Conservation (phyloP, 2,329 filamentous ascomycete species). For the Cryphonectria japonica region DNA sequence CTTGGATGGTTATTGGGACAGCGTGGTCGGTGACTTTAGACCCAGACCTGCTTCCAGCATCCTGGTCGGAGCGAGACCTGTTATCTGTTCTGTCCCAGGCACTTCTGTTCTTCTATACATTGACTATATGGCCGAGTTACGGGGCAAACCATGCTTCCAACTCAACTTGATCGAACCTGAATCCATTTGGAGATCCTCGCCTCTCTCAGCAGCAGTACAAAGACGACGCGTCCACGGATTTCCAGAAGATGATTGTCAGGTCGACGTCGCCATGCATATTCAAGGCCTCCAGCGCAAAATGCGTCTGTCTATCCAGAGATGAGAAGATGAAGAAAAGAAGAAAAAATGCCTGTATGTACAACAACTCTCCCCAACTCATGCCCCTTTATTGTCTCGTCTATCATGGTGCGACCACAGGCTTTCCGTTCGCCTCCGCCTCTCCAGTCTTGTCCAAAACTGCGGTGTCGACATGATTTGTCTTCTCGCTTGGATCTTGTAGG, state of each 20-base stretch:
- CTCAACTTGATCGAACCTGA: too few species aligned
- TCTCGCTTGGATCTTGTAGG: constrained; percentile 28
- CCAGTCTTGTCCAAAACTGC: constrained; percentile 33
- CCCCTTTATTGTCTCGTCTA: background rate
- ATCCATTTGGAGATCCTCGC: background rate
- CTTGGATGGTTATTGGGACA: background rate
- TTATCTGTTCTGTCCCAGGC: background rate
- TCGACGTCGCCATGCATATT: background rate
- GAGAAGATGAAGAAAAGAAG: background rate
- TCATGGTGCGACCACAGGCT: constrained; percentile 20
- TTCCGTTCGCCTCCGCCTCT: constrained; percentile 18
- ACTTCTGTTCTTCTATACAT: background rate
- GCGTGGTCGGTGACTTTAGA: background rate
- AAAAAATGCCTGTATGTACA: background rate
- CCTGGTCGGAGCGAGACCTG: background rate
- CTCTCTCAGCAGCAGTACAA: background rate
- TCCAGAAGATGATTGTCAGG: background rate
- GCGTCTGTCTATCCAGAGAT: constrained; percentile 7
- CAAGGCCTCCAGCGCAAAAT: background rate
- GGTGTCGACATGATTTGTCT: constrained; percentile 25
- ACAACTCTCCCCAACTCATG: background rate
- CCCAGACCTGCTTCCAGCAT: background rate
- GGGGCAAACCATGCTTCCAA: background rate
- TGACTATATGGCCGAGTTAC: background rate
- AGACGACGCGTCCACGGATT: background rate